Conservation (phyloP, 192 early-diverging fungal species). For the Kickxella alabastrina region DNA sequence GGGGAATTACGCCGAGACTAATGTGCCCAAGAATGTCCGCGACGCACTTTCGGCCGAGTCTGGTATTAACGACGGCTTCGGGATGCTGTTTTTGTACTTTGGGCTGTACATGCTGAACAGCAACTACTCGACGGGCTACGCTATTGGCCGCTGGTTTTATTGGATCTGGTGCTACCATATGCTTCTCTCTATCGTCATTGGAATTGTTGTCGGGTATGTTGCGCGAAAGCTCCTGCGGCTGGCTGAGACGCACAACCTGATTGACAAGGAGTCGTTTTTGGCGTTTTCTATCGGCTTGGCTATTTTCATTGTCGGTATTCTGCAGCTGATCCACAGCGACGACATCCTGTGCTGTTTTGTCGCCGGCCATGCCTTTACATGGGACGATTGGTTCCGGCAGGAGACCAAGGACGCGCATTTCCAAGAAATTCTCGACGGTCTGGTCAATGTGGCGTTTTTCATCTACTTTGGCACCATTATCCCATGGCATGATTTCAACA, state of each 20-base stretch:
- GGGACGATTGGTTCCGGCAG: constrained; percentile 91
- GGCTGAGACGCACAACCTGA: constrained; percentile 66
- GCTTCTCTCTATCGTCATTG: constrained; percentile 68
- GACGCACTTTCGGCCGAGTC: constrained; percentile 78
- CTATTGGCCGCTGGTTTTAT: constrained; percentile 78
- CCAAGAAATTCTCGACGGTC: constrained; percentile 88
- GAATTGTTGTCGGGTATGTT: constrained; percentile 66
- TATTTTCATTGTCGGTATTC: constrained; percentile 61
- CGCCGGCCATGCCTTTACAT: constrained; percentile 75
- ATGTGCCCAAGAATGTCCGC: constrained; percentile 78
- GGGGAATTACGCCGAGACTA: constrained; percentile 88
- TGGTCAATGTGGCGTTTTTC: constrained; percentile 87
- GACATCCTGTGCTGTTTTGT: constrained; percentile 75
- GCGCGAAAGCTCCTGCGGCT: constrained; percentile 69
- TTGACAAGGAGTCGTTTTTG: constrained; percentile 89
- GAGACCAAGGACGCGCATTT: constrained; percentile 83
- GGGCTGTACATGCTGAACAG: constrained; percentile 65
- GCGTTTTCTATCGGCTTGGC: constrained; percentile 80
- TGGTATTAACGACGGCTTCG: constrained; percentile 87
- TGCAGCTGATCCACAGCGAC: constrained; percentile 69
- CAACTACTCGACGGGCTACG: constrained; percentile 52
- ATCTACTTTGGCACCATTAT: constrained; percentile 82
- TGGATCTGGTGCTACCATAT: constrained; percentile 81
- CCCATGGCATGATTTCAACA: constrained; percentile 71
- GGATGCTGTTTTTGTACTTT: constrained; percentile 74